A percentile compares a stretch with the other conserved stretches of the same genome.
Evolutionary conservation across 2,329 filamentous ascomycete species (phyloP).

Genomic region (Alternaria gansuensis): DNA sequence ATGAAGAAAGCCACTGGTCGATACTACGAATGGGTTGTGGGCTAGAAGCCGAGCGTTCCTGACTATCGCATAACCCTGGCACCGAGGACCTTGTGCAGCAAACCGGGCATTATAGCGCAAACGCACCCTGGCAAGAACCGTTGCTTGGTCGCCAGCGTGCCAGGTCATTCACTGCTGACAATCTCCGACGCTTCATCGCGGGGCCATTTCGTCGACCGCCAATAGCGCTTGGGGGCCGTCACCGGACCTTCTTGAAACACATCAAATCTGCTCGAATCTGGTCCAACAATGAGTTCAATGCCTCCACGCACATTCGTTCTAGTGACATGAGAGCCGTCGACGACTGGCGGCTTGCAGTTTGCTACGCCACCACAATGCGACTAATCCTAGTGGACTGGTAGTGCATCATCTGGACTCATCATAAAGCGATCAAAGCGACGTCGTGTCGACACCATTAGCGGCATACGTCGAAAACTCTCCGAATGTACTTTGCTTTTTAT

Average conservation of each 20-base stretch:
- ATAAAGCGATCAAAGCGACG: slow-evolving; percentile 16
- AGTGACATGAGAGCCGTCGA: slow-evolving; percentile 16
- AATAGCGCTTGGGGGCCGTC: slow-evolving; percentile 28
- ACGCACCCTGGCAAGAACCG: slow-evolving; percentile 36
- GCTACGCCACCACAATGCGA: slow-evolving; percentile 19
- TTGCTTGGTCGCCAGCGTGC: slow-evolving; percentile 45
- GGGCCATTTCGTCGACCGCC: slow-evolving; percentile 26
- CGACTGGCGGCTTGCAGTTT: slow-evolving; percentile 10
- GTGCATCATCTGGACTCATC: slow-evolving; percentile 22
- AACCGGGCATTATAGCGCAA: slow-evolving; percentile 21
- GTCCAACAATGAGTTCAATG: slow-evolving; percentile 27
- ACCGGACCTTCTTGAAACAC: slow-evolving; percentile 30
- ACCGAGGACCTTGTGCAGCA: slow-evolving; percentile 32
- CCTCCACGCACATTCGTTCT: slow-evolving; percentile 16
- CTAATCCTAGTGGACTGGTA: slow-evolving; percentile 24
- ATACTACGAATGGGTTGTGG: slow-evolving; percentile 7
- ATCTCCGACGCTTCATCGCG: slow-evolving; percentile 28
- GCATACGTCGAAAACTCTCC: slow-evolving; percentile 27
- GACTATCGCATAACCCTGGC: slow-evolving; percentile 30
- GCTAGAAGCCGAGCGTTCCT: slow-evolving; percentile 27
- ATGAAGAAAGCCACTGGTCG: slow-evolving; percentile 1
- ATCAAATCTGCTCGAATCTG: slow-evolving; percentile 18
- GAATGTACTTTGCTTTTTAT: slow-evolving; percentile 26
- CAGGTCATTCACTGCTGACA: slow-evolving; percentile 44
- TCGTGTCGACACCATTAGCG: slow-evolving; percentile 22